Conservation (phyloP, 495 filamentous ascomycete species). For the Glutinoglossum americanum region DNA sequence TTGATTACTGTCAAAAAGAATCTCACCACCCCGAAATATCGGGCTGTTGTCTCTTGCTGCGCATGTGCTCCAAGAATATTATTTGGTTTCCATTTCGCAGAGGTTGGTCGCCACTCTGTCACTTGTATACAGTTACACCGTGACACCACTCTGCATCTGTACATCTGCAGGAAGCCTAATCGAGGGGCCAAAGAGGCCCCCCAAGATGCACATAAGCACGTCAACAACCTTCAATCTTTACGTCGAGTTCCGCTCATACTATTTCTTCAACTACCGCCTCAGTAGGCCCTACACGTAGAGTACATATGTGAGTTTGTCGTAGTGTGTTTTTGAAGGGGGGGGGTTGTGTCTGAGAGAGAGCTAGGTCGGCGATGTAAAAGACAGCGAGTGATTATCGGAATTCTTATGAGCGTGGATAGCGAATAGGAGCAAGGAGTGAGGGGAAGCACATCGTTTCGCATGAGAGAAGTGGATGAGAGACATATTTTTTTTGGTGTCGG, state of each 20-base stretch:
- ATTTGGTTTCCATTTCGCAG: too few relatives aligned
- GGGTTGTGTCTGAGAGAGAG: not conserved
- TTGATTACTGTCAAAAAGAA: too few relatives aligned
- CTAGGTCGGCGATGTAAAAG: not conserved
- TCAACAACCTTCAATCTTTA: not conserved
- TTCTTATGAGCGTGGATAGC: not conserved
- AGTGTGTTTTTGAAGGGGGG: constrained; percentile 3
- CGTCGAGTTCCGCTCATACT: not conserved
- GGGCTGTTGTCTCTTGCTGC: too few relatives aligned
- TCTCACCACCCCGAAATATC: too few relatives aligned
- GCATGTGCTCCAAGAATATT: too few relatives aligned
- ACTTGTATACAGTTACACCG: too few relatives aligned
- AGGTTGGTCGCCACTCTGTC: too few relatives aligned
- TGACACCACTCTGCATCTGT: not conserved
- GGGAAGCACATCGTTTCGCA: not conserved
- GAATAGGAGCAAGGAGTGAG: constrained; percentile 1
- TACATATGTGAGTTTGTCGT: not conserved
- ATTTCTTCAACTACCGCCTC: constrained; percentile 10
- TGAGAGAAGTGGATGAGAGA: not conserved
- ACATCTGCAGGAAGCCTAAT: not conserved
- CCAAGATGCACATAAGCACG: not conserved
- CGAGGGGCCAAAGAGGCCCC: not conserved
- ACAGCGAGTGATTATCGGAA: constrained; percentile 3
- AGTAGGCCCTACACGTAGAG: not conserved
- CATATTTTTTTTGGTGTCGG: not conserved